Evolutionary conservation across 1,284 basidiomycete genomes (phyloP), one percentile per base, ranked within the genome.

Genomic region (Pseudozyma hubeiensis): DNA sequence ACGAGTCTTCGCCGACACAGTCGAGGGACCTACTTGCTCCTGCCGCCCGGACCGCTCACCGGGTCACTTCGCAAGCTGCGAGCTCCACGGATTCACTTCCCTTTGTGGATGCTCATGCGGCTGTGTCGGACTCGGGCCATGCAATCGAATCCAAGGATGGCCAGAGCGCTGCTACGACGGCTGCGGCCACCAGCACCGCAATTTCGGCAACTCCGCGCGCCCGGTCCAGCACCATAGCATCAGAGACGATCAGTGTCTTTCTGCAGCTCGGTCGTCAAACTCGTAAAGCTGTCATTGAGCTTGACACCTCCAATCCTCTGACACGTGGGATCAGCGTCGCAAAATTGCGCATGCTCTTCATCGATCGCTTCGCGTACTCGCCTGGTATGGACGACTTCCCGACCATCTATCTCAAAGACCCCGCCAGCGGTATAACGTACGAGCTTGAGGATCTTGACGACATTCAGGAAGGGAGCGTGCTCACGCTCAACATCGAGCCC

Each of bases 371-470:
- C 81, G 91, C 92, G 39, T 98, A 97, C 84, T 95, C 92, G 80
- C 93, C 96, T 0, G 85, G 85, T 16, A 88, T 91, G 85, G 94
- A 94, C 62, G 93, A 97, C 80, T 98, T 98, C 81, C 96, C 96
- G 10, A 91, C 92, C 17, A 96, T 99, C 57, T 98, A 98, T 82
- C 91, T 98, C 61, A 91, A 93, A 9, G 96, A 98, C 86, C 91
- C 91, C 5, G 89, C 89, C 35, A 94, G 92, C 64, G 93, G 94
- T 8, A 92, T 98, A 53, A 91, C 94, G 81, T 99, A 97, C 82
- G 94, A 98, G 85, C 87, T 99, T 49, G 96, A 99, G 84, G 93
- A 98, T 84, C 90, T 94, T 76, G 90, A 91, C n/a, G 96, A 99
- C 81, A 89, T 99, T 30, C 91, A 91, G 84, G 92, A 93, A 49